These are phyloP conservation scores for Vanderwaltozyma tropicalis DNA, from an alignment of 805 yeast genomes.

Conservation along the genomic window DNA sequence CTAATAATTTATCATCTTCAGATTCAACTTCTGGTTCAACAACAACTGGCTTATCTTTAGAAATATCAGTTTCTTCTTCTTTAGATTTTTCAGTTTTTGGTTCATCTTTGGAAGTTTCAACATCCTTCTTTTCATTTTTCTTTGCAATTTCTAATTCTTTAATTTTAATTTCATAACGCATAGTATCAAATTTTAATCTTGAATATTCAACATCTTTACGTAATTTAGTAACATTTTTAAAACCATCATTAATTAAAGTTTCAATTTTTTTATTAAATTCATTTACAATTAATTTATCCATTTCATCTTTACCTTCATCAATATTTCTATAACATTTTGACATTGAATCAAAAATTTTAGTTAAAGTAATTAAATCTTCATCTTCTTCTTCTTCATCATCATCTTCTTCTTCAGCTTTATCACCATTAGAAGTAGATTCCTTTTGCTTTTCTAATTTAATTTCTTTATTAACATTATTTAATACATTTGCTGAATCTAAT, in stretches of 20 bases:
- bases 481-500: constrained; percentile 37
- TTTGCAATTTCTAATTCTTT: constrained; percentile 23
- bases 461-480: constrained; percentile 20
- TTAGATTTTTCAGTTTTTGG: constrained; percentile 34
- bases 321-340: constrained; percentile 46
- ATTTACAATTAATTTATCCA: constrained; percentile 51
- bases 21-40: constrained; percentile 7
- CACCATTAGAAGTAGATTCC: constrained; percentile 27
- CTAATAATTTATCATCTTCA: constrained; percentile 36
- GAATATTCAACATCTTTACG: constrained; percentile 63
- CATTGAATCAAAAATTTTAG: constrained; percentile 35
- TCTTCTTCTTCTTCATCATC: constrained; percentile 34
- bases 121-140: constrained; percentile 28
- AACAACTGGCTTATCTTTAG: neutral
- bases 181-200: constrained; percentile 58
- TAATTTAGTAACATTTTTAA: constrained; percentile 47
- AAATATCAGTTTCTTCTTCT: constrained; percentile 1
- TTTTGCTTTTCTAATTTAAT: constrained; percentile 26
- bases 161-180: constrained; percentile 46
- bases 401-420: constrained; percentile 20
- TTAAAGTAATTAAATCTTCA: constrained; percentile 43
- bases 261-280: constrained; percentile 51
- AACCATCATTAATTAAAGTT: constrained; percentile 43
- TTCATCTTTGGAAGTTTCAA: constrained; percentile 57
- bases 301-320: constrained; percentile 59